phyloP scores from a whole-genome alignment of 495 filamentous ascomycete genomes.

The Delitschia confertaspora region DNA sequence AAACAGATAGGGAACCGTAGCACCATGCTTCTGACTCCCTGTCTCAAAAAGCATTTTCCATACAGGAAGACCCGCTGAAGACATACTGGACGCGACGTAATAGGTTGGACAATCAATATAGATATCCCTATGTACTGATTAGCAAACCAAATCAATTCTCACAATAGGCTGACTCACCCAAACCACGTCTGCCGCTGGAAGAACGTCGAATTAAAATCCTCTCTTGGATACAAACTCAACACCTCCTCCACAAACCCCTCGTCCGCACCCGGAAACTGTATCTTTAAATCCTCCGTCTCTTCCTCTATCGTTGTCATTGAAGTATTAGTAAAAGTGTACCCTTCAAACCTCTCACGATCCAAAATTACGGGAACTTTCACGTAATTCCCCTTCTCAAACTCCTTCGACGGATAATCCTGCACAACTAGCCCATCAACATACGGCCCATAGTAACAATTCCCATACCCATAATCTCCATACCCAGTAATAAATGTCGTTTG shows the following conservation, averaged over 20 bases:
- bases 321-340: conserved; percentile 14
- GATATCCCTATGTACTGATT: conserved; percentile 1
- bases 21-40: conserved; percentile 7
- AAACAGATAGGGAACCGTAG: conserved; percentile 1
- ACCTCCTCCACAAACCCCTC: conserved; percentile 2
- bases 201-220: conserved; percentile 15
- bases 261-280: conserved; percentile 10
- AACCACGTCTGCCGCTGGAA: conserved; percentile 19
- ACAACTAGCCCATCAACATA: conserved; percentile 15
- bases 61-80: background rate
- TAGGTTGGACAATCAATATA: conserved; percentile 18
- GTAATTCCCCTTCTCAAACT: conserved; percentile 14
- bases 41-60: conserved; percentile 18
- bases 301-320: conserved; percentile 5
- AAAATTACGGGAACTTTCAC: conserved; percentile 12
- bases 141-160: background rate
- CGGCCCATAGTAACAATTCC: conserved; percentile 22
- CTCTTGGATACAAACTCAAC: conserved; percentile 12
- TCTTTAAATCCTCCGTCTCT: conserved; percentile 7
- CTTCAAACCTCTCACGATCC: conserved; percentile 12
- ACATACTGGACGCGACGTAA: conserved; percentile 4
- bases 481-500: conserved; percentile 1
- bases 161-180: conserved; percentile 1
- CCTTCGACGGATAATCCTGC: conserved; percentile 3
- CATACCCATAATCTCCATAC: conserved; percentile 14